A percentile compares a stretch with the other conserved stretches of the same genome.
These are phyloP conservation scores for Trametes polyzona DNA, from an alignment of 1,284 basidiomycete species.

Conservation along the genomic window DNA sequence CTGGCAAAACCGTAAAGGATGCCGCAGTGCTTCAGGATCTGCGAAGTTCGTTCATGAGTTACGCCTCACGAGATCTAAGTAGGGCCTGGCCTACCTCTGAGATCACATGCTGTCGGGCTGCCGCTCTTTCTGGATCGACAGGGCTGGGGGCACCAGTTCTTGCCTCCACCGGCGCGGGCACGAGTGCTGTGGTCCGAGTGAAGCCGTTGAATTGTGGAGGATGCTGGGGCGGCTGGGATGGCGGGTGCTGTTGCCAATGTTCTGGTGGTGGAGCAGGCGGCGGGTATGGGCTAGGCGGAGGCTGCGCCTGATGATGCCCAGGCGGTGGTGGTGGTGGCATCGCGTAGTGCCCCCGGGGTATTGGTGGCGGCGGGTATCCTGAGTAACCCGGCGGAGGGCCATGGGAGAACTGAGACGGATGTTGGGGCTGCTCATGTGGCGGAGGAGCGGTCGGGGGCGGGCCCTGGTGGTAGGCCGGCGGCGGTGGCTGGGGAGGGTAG, in stretches of 20 bases:
- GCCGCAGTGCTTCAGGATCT: conserved; percentile 67
- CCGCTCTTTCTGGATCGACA: conserved; percentile 25
- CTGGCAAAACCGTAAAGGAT: conserved; percentile 64
- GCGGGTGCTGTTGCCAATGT: conserved; percentile 41
- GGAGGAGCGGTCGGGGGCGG: conserved; percentile 27
- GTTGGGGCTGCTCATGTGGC: conserved; percentile 32
- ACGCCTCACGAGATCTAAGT: background rate
- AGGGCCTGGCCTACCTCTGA: conserved; percentile 26
- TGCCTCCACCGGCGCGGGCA: conserved; percentile 42
- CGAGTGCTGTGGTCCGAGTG: conserved; percentile 34
- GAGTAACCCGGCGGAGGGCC: conserved; percentile 27
- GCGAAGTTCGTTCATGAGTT: background rate
- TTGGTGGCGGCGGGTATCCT: conserved; percentile 30
- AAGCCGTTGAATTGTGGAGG: conserved; percentile 30
- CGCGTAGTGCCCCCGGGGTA: conserved; percentile 30
- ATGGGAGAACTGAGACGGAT: conserved; percentile 29
- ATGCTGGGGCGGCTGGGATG: conserved; percentile 25
- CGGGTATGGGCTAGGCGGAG: conserved; percentile 31
- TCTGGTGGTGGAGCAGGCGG: conserved; percentile 36
- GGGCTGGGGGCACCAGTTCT: conserved; percentile 23
- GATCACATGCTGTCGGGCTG: conserved; percentile 28
- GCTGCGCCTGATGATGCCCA: conserved; percentile 33
- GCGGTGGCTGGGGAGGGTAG: conserved; percentile 34
- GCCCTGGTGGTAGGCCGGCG: conserved; percentile 30
- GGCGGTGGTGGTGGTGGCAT: conserved; percentile 32